These are phyloP conservation scores for Trichothecium sympodiale DNA, from an alignment of 2,329 filamentous ascomycete genomes.

Conservation along the genomic window DNA sequence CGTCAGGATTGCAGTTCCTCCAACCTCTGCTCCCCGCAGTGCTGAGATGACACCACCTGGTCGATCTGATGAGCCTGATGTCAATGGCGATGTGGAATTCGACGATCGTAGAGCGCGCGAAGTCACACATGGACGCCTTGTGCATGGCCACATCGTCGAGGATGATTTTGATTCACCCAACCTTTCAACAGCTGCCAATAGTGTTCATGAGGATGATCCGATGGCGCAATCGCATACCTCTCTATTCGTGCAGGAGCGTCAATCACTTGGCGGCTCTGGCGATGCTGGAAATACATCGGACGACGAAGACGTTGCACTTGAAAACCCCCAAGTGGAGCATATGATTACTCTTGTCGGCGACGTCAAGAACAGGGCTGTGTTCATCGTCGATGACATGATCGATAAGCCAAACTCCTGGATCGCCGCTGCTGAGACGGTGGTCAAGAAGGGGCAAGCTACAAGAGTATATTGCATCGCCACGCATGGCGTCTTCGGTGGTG, in stretches of 20 bases:
- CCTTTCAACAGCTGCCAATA: constrained; percentile 57
- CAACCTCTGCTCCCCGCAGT: not conserved
- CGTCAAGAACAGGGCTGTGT: constrained; percentile 75
- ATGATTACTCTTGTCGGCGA: constrained; percentile 97
- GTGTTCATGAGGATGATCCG: constrained; percentile 59
- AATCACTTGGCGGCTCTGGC: constrained; percentile 67
- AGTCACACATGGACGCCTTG: constrained; percentile 80
- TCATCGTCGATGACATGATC: constrained; percentile 98
- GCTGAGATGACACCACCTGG: constrained; percentile 10
- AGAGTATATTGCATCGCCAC: constrained; percentile 97
- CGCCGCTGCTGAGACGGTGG: constrained; percentile 89
- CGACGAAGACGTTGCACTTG: constrained; percentile 84
- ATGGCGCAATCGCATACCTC: constrained; percentile 79
- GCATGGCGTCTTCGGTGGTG: constrained; percentile 84
- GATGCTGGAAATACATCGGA: constrained; percentile 78
- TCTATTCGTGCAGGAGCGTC: constrained; percentile 58
- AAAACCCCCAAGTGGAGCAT: constrained; percentile 72
- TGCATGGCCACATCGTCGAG: constrained; percentile 91
- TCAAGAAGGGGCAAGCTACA: constrained; percentile 82
- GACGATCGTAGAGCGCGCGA: constrained; percentile 76
- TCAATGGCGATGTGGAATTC: constrained; percentile 40
- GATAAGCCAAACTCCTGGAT: constrained; percentile 97
- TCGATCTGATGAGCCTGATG: constrained; percentile 14
- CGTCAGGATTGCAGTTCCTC: not conserved
- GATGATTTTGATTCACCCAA: constrained; percentile 80